A percentile compares a stretch with the other conserved stretches of the same genome.
Conservation (phyloP, 805 yeast genomes). For the Candida qinlingensis region DNA sequence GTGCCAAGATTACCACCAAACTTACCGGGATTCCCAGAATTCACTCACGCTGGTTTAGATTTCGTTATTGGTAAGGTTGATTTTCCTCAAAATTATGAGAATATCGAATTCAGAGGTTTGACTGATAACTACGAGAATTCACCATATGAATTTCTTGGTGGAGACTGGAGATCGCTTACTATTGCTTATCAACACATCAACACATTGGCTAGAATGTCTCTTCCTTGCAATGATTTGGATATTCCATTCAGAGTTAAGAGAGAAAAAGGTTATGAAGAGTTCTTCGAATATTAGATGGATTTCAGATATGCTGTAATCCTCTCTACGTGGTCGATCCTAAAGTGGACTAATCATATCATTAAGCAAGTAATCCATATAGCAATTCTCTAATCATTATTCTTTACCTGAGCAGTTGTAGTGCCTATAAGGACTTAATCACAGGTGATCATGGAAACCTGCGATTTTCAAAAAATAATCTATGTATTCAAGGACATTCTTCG, state of each 20-base stretch:
- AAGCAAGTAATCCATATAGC: too few relatives aligned
- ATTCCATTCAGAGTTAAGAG: neutral
- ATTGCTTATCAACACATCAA: conserved; percentile 18
- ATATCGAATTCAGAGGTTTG: conserved; percentile 15
- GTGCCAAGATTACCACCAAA: conserved; percentile 59
- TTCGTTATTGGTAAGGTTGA: conserved; percentile 30
- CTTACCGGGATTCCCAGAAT: conserved; percentile 12
- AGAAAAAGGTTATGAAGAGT: neutral
- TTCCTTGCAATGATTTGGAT: conserved; percentile 19
- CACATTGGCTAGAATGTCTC: conserved; percentile 18
- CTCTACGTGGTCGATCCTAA: too few relatives aligned
- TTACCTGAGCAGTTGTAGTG: too few relatives aligned
- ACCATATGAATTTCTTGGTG: conserved; percentile 1
- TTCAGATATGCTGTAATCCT: too few relatives aligned
- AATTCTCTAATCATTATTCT: too few relatives aligned
- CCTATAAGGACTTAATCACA: neutral
- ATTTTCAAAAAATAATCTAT: conserved; percentile 7
- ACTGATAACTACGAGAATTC: conserved; percentile 12
- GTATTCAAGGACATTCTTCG: conserved; percentile 13
- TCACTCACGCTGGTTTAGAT: conserved; percentile 30
- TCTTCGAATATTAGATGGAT: too few relatives aligned
- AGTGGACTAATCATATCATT: too few relatives aligned
- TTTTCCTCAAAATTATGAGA: conserved; percentile 28
- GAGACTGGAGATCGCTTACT: conserved; percentile 10
- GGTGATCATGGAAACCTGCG: neutral